phyloP scores from a whole-genome alignment of 495 filamentous ascomycete species.

The Bryoglossum gracile region DNA sequence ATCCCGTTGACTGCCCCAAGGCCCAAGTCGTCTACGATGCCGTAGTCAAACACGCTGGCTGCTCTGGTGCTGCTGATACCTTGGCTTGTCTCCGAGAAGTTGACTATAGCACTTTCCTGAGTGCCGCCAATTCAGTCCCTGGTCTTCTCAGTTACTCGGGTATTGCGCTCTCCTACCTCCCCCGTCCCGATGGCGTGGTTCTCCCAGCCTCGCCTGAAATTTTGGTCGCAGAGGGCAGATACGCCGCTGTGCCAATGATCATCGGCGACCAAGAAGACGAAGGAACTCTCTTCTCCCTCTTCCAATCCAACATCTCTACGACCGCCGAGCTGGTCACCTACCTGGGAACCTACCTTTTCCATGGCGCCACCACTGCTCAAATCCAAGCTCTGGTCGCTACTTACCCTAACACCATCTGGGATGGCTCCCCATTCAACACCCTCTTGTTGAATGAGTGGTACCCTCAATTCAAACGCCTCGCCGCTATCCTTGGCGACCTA shows the following conservation, averaged over 20 bases:
- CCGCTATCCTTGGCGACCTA: constrained; percentile 64
- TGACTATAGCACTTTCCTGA: constrained; percentile 53
- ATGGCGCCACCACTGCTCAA: constrained; percentile 29
- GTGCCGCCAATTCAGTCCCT: constrained; percentile 60
- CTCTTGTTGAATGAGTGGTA: constrained; percentile 58
- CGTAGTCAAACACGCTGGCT: constrained; percentile 55
- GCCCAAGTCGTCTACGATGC: constrained; percentile 56
- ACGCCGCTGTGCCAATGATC: constrained; percentile 49
- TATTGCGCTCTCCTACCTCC: constrained; percentile 56
- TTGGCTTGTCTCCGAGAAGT: constrained; percentile 55
- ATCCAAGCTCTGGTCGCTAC: constrained; percentile 37
- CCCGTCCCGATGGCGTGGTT: constrained; percentile 53
- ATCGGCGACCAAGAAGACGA: constrained; percentile 54
- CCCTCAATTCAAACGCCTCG: constrained; percentile 67
- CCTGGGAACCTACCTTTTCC: constrained; percentile 47
- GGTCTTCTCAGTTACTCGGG: constrained; percentile 56
- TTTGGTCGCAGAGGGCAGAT: constrained; percentile 41
- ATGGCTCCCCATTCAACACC: constrained; percentile 55
- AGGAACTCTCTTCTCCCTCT: constrained; percentile 55
- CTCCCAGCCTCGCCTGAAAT: constrained; percentile 50
- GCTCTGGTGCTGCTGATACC: constrained; percentile 45
- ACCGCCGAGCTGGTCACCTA: constrained; percentile 51
- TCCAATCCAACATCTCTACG: constrained; percentile 57
- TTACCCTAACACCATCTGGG: constrained; percentile 35
- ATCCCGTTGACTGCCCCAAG: constrained; percentile 55